A percentile compares a stretch with the other conserved stretches of the same genome.
phyloP scores from a whole-genome alignment of 2,329 filamentous ascomycete genomes.

The Metarhizium rileyi region DNA sequence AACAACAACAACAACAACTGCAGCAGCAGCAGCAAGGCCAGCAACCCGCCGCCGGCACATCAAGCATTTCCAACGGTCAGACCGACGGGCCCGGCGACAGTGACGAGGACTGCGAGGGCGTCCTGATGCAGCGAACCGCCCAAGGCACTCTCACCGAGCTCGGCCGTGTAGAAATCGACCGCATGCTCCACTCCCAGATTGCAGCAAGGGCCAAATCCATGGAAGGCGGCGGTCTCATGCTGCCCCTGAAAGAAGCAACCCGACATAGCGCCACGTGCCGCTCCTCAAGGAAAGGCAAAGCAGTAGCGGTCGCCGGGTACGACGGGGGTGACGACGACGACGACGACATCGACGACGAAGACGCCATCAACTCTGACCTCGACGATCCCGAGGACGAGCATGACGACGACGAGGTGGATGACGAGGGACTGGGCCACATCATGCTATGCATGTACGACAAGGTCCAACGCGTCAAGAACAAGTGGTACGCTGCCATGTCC shows the following conservation, averaged over 20 bases:
- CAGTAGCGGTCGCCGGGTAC: constrained; percentile 36
- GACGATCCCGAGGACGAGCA: constrained; percentile 86
- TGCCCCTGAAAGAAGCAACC: constrained; percentile 52
- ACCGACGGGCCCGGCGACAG: constrained; percentile 61
- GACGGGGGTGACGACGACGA: constrained; percentile 57
- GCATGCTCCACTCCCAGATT: constrained; percentile 59
- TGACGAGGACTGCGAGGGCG: constrained; percentile 44
- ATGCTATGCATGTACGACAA: constrained; percentile 99
- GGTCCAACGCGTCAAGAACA: constrained; percentile 98
- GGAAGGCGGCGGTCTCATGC: constrained; percentile 68
- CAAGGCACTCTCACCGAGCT: constrained; percentile 45
- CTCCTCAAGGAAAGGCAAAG: constrained; percentile 15
- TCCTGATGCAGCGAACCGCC: constrained; percentile 48
- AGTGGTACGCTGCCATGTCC: constrained; percentile 56
- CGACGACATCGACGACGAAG: constrained; percentile 63
- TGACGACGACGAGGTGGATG: constrained; percentile 78
- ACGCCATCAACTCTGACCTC: constrained; percentile 96
- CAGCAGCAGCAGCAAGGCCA: constrained; percentile 20
- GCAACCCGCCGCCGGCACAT: not conserved
- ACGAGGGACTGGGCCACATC: constrained; percentile 74
- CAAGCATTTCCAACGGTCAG: constrained; percentile 37
- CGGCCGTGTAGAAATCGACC: constrained; percentile 56
- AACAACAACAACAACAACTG: constrained; percentile 15
- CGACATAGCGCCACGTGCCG: constrained; percentile 17
- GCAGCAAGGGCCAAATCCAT: constrained; percentile 55